These are phyloP conservation scores for Exidia glandulosa DNA, from an alignment of 768 basidiomycete species.

Conservation along the genomic window DNA sequence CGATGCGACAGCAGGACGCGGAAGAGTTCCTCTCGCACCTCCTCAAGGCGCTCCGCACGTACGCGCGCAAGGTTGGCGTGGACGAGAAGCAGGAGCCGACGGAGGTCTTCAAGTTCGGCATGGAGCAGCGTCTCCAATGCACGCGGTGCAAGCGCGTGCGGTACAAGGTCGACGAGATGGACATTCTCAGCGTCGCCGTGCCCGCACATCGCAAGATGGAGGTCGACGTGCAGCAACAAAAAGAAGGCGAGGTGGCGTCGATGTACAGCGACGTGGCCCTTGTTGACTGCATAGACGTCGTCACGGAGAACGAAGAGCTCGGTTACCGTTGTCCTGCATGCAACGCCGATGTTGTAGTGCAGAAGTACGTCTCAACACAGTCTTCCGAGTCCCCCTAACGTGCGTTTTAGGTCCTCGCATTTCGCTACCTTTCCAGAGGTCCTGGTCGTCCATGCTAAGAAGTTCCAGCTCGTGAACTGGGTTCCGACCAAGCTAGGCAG, in stretches of 20 bases:
- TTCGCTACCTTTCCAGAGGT: conserved; percentile 85
- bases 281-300: conserved; percentile 45
- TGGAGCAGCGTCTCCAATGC: conserved; percentile 86
- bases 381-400: neutral
- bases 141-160: conserved; percentile 65
- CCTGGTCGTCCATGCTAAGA: conserved; percentile 81
- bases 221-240: conserved; percentile 22
- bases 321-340: conserved; percentile 80
- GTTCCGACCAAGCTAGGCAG: conserved; percentile 87
- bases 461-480: conserved; percentile 94
- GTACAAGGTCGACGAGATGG: conserved; percentile 66
- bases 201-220: conserved; percentile 38
- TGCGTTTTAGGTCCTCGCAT: conserved; percentile 44
- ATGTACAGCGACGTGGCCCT: conserved; percentile 54
- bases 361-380: conserved; percentile 44
- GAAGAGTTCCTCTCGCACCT: conserved; percentile 89
- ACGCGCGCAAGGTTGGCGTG: conserved; percentile 38
- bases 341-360: conserved; percentile 50
- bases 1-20: conserved; percentile 95
- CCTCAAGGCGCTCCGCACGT: conserved; percentile 57
- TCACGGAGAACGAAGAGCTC: conserved; percentile 50
- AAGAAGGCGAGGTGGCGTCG: conserved; percentile 45
- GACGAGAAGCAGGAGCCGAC: conserved; percentile 53
- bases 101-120: conserved; percentile 62
- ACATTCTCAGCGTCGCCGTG: conserved; percentile 71